A percentile compares a stretch with the other conserved stretches of the same genome.
These are phyloP conservation scores for Hamiltosporidium magnivora DNA, from an alignment of 371 early-diverging fungal genomes.

Conservation along the genomic window DNA sequence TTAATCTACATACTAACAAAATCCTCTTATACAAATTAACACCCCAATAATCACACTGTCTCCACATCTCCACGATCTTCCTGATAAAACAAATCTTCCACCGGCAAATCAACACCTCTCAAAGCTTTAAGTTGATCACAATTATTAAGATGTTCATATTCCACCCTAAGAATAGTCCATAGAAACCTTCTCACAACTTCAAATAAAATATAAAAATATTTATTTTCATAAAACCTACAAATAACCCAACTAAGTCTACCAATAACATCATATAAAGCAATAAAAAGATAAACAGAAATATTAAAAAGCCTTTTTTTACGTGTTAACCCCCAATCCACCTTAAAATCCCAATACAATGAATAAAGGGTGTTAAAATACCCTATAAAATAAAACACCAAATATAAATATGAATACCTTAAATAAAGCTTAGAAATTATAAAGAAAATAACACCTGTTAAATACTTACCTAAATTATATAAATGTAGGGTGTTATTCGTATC, in stretches of 20 bases:
- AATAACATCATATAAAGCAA: conserved; percentile 20
- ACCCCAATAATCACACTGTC: too few relatives aligned
- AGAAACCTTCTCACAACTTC: conserved; percentile 51
- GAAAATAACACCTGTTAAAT: conserved; percentile 5
- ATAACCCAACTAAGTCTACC: conserved; percentile 25
- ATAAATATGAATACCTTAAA: neutral
- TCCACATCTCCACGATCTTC: conserved; percentile 8
- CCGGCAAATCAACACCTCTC: conserved; percentile 19
- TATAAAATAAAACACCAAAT: neutral
- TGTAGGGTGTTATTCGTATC: conserved; percentile 32
- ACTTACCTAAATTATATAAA: conserved; percentile 43
- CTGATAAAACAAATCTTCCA: conserved; percentile 42
- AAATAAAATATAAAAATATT: conserved; percentile 7
- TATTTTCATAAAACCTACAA: conserved; percentile 1
- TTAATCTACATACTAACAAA: too few relatives aligned
- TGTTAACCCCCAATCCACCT: conserved; percentile 50
- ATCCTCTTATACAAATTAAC: too few relatives aligned
- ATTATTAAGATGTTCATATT: conserved; percentile 57
- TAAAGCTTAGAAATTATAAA: neutral
- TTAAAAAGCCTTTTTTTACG: conserved; percentile 36
- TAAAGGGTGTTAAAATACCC: conserved; percentile 7
- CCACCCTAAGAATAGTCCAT: conserved; percentile 55
- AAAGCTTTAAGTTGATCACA: conserved; percentile 45
- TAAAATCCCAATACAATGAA: conserved; percentile 48
- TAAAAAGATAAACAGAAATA: conserved; percentile 20